Evolutionary conservation across 257 asterid genomes (phyloP).

Genomic region (Nicotiana undulata): DNA sequence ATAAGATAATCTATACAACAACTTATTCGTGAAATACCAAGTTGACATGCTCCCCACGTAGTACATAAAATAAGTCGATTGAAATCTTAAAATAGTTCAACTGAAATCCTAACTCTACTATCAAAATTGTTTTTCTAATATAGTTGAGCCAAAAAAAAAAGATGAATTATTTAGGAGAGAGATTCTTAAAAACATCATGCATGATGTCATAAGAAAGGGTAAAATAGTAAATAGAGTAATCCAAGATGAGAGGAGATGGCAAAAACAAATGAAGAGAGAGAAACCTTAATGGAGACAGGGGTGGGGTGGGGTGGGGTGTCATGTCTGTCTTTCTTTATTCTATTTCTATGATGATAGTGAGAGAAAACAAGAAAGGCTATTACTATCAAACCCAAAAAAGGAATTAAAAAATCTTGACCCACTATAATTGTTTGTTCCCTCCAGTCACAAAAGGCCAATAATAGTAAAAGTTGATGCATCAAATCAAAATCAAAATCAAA

Average conservation of each 20-base stretch:
- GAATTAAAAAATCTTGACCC: slow-evolving; percentile 36
- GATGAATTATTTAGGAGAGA: not conserved
- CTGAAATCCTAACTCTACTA: no score
- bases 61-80: not conserved
- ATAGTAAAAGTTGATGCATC: slow-evolving; percentile 20
- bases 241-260: slow-evolving; percentile 4
- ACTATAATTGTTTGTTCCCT: slow-evolving; percentile 14
- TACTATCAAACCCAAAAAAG: slow-evolving; percentile 15
- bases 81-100: not conserved
- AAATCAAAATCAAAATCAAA: slow-evolving; percentile 13
- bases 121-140: no score
- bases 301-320: slow-evolving; percentile 8
- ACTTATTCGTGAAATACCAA: not conserved
- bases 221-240: not conserved
- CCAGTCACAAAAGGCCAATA: slow-evolving; percentile 8
- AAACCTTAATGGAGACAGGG: slow-evolving; percentile 34
- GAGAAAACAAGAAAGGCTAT: slow-evolving; percentile 12
- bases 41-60: not conserved
- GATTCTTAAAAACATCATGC: slow-evolving; percentile 20
- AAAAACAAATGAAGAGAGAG: not conserved
- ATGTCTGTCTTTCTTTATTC: slow-evolving; percentile 10
- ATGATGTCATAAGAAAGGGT: slow-evolving; percentile 19
- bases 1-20: not conserved
- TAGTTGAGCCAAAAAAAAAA: no score
- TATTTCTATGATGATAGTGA: not conserved